Evolutionary conservation across 176 grass and related monocot genomes (phyloP), one percentile per base, ranked within the genome.

Genomic region (Triticum timopheevii): DNA sequence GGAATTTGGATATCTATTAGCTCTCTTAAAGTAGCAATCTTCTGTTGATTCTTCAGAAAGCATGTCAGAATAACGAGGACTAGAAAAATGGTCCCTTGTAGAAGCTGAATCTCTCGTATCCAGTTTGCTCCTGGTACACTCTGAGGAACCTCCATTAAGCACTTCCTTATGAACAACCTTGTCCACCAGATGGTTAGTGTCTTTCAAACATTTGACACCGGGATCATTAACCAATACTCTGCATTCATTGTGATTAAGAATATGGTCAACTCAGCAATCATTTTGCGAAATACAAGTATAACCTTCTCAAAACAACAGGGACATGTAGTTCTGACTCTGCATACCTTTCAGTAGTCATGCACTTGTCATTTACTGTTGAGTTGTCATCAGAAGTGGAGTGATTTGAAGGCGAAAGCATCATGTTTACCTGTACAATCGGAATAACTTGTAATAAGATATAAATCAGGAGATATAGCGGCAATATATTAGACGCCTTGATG

Each of bases 31-130:
- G 89, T 61, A 81, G 33, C 40, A 24, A 62, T 87, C 79, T 73
- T 91, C 81, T 25, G 79, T 61, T 31, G 84, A 97, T 90, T 84
- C 86, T 89, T 74, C 81, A 88, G 90, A 93, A 93, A 68, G 67
- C 30, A 35, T 66, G 84, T 84, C 89, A 73, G 85, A 81, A 87
- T 89, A 82, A 79, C 79, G 74, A 82, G 76, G 70, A 72, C 73
- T 84, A 59, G 61, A 80, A 77, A 61, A 82, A 65, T 47, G 74
- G 23, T 16, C 76, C 64, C 75, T 82, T 71, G 49, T 59, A 86
- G 19, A 81, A 69, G 61, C 58, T 78, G 88, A 88, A 91, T 65
- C 69, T 77, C 82, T 67, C 82, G 54, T 54, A 78, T 62, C 45
- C 24, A 61, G 36, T 86, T 95, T 88, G 36, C 28, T 82, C 65